Percentiles rank a stretch among this genome's conserved stretches.
These are phyloP conservation scores for Penicillium paradoxum DNA, from an alignment of 495 filamentous ascomycete genomes.

Conservation along the genomic window DNA sequence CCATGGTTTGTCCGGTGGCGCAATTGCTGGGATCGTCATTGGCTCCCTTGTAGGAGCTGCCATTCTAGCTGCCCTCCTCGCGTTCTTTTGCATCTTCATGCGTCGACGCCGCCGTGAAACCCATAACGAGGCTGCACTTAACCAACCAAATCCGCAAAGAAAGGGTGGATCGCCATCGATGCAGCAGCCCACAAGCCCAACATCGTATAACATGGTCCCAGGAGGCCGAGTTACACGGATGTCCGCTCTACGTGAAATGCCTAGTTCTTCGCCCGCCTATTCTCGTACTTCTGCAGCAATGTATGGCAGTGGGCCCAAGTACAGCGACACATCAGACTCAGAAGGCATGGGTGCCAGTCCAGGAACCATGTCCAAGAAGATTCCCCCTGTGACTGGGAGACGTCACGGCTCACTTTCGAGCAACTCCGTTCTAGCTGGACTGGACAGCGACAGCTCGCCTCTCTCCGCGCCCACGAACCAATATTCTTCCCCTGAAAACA, in stretches of 20 bases:
- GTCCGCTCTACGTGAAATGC: constrained; percentile 80
- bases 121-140: constrained; percentile 64
- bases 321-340: constrained; percentile 72
- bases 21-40: constrained; percentile 86
- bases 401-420: constrained; percentile 89
- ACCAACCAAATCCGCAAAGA: constrained; percentile 78
- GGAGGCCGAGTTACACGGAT: constrained; percentile 91
- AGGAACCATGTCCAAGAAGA: constrained; percentile 57
- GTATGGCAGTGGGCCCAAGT: constrained; percentile 45
- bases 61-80: constrained; percentile 59
- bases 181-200: constrained; percentile 45
- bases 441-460: constrained; percentile 71
- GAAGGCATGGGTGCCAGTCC: constrained; percentile 78
- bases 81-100: constrained; percentile 54
- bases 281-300: constrained; percentile 40
- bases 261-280: constrained; percentile 54
- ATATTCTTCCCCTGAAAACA: constrained; percentile 75
- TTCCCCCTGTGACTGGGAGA: constrained; percentile 61
- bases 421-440: constrained; percentile 64
- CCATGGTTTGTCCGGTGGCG: constrained; percentile 67
- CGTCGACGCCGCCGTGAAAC: constrained; percentile 53
- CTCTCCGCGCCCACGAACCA: constrained; percentile 64
- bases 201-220: constrained; percentile 68
- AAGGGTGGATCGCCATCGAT: constrained; percentile 47
- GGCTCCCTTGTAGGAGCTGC: constrained; percentile 69